A percentile compares a stretch with the other conserved stretches of the same genome.
Conservation (phyloP, 2,329 filamentous ascomycete genomes). For the Fonsecaea nubica region DNA sequence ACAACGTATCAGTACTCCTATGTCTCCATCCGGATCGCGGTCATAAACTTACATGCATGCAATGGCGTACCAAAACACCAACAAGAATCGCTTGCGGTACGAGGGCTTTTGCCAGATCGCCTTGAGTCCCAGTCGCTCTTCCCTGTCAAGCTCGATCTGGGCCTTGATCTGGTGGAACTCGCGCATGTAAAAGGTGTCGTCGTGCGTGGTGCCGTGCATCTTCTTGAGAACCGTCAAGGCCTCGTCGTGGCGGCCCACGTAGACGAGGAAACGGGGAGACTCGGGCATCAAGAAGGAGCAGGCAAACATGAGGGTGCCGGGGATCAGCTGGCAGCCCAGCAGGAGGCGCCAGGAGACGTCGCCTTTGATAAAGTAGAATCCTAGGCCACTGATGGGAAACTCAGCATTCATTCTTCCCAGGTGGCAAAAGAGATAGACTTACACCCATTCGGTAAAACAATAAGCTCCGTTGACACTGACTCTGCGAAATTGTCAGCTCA, state of each 20-base stretch:
- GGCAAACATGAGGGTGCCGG: slow-evolving; percentile 7
- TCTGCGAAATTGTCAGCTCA: not conserved
- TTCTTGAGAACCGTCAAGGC: slow-evolving; percentile 13
- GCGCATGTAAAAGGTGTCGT: slow-evolving; percentile 20
- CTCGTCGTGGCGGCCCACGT: slow-evolving; percentile 15
- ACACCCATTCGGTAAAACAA: slow-evolving; percentile 21
- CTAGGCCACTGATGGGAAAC: slow-evolving; percentile 2
- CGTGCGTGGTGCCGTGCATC: slow-evolving; percentile 17
- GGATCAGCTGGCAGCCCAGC: slow-evolving; percentile 12
- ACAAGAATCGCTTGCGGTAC: slow-evolving; percentile 18
- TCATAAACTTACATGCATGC: slow-evolving; percentile 21
- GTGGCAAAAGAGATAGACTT: not conserved
- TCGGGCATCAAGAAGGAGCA: slow-evolving; percentile 15
- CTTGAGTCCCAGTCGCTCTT: slow-evolving; percentile 17
- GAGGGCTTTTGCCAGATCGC: slow-evolving; percentile 19
- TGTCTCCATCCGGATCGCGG: not conserved
- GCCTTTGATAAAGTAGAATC: slow-evolving; percentile 19
- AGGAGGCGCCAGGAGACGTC: slow-evolving; percentile 18
- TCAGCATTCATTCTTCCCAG: not conserved
- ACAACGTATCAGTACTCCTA: not conserved
- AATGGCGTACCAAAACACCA: slow-evolving; percentile 21
- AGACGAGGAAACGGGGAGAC: slow-evolving; percentile 15
- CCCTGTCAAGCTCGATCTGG: slow-evolving; percentile 25
- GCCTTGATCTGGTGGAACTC: slow-evolving; percentile 27
- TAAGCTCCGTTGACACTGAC: slow-evolving; percentile 16